Conservation (phyloP, 1,284 basidiomycete species). For the Porphyrellus sp. region DNA sequence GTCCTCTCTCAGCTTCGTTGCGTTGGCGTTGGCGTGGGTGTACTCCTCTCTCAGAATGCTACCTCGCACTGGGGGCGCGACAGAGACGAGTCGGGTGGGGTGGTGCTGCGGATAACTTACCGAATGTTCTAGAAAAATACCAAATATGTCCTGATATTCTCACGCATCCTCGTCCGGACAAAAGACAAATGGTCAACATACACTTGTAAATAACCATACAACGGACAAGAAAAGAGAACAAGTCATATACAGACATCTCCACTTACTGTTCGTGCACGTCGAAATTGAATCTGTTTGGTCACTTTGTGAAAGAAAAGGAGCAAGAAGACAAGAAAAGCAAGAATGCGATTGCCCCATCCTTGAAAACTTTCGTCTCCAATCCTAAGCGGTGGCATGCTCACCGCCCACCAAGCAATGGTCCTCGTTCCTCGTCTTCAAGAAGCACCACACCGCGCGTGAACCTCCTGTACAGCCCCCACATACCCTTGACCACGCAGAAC, state of each 20-base stretch:
- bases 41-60: not conserved
- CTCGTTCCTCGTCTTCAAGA: constrained; percentile 82
- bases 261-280: constrained; percentile 2
- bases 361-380: not conserved
- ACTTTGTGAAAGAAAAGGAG: not conserved
- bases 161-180: constrained; percentile 5
- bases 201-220: constrained; percentile 7
- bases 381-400: constrained; percentile 11
- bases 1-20: not conserved
- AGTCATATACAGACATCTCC: constrained; percentile 7
- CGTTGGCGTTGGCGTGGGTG: too few species aligned
- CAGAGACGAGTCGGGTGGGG: not conserved
- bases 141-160: constrained; percentile 16
- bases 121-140: constrained; percentile 28
- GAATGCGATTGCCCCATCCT: not conserved
- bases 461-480: constrained; percentile 48
- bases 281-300: not conserved
- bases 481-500: constrained; percentile 78
- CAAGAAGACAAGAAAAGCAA: not conserved
- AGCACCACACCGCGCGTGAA: constrained; percentile 46
- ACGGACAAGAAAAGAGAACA: constrained; percentile 1
- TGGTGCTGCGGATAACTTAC: constrained; percentile 9
- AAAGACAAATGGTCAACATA: not conserved
- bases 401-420: constrained; percentile 60
- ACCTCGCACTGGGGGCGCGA: not conserved